A percentile compares a stretch with the other conserved stretches of the same genome.
These are phyloP conservation scores for Cryptosporidium viatorum DNA, from an alignment of 169 alveolate genomes.

Conservation along the genomic window DNA sequence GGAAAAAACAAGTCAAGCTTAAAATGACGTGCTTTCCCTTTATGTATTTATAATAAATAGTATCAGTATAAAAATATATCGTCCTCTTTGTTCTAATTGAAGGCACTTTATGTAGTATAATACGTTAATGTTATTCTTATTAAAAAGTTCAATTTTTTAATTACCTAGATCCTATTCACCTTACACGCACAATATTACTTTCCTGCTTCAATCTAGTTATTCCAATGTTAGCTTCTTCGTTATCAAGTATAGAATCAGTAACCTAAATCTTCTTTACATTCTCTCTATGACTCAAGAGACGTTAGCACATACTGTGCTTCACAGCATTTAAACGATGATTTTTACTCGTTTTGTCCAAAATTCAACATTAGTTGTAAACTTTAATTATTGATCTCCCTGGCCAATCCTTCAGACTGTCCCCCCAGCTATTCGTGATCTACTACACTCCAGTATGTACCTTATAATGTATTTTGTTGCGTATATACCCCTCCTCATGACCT, in stretches of 20 bases:
- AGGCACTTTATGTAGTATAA: not conserved
- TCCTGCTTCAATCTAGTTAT: conserved; percentile 34
- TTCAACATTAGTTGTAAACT: conserved; percentile 36
- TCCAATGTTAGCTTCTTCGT: conserved; percentile 35
- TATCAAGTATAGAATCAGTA: conserved; percentile 21
- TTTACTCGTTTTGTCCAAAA: conserved; percentile 11
- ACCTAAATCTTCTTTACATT: conserved; percentile 32
- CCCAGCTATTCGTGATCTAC: conserved; percentile 13
- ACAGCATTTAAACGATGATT: conserved; percentile 27
- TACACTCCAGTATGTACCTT: conserved; percentile 29
- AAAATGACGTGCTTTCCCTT: not conserved
- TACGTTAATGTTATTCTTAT: not conserved
- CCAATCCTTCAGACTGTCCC: not conserved
- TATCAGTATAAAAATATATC: not conserved
- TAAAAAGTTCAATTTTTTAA: not conserved
- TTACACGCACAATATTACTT: conserved; percentile 7
- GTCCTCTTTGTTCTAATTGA: not conserved
- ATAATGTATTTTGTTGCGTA: conserved; percentile 8
- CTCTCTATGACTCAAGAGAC: conserved; percentile 28
- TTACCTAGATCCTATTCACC: conserved; percentile 19
- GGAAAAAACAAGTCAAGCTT: not conserved
- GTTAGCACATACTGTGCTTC: conserved; percentile 55
- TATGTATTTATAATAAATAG: not conserved
- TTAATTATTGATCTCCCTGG: not conserved
- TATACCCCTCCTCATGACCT: conserved; percentile 41